These are phyloP conservation scores for Fusarium haematococcum DNA, from an alignment of 2,329 filamentous ascomycete species.

Conservation along the genomic window DNA sequence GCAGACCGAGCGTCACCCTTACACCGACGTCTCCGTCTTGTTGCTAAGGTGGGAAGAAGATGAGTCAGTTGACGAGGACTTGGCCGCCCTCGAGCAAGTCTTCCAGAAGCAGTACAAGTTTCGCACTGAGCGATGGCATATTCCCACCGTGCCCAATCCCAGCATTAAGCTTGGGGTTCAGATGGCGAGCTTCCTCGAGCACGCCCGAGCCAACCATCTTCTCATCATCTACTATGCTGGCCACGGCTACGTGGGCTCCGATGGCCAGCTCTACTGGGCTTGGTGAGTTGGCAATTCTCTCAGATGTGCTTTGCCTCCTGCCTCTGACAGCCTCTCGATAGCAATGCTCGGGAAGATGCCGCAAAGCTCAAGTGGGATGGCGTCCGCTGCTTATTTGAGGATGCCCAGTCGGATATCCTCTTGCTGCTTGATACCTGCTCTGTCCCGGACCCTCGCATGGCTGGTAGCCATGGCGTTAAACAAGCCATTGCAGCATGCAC, in stretches of 20 bases:
- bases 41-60: slow-evolving; percentile 74
- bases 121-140: slow-evolving; percentile 69
- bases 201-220: slow-evolving; percentile 68
- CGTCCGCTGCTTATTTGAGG: slow-evolving; percentile 71
- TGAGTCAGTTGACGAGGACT: slow-evolving; percentile 62
- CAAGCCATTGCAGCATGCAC: slow-evolving; percentile 72
- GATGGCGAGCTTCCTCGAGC: slow-evolving; percentile 70
- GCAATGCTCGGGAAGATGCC: slow-evolving; percentile 68
- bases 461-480: slow-evolving; percentile 68
- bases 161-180: slow-evolving; percentile 71
- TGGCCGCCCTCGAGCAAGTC: slow-evolving; percentile 66
- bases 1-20: slow-evolving; percentile 69
- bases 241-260: slow-evolving; percentile 67
- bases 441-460: slow-evolving; percentile 61
- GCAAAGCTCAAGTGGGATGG: slow-evolving; percentile 72
- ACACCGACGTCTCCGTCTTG: slow-evolving; percentile 70
- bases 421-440: slow-evolving; percentile 73
- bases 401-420: slow-evolving; percentile 72
- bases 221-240: slow-evolving; percentile 75
- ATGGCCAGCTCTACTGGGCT: slow-evolving; percentile 75
- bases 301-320: slow-evolving; percentile 23
- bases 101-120: slow-evolving; percentile 72
- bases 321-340: slow-evolving; percentile 56
- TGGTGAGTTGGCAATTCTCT: slow-evolving; percentile 62
- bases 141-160: slow-evolving; percentile 69